These are phyloP conservation scores for Amesomyces nigricolor DNA, from an alignment of 2,329 filamentous ascomycete species.

Conservation along the genomic window DNA sequence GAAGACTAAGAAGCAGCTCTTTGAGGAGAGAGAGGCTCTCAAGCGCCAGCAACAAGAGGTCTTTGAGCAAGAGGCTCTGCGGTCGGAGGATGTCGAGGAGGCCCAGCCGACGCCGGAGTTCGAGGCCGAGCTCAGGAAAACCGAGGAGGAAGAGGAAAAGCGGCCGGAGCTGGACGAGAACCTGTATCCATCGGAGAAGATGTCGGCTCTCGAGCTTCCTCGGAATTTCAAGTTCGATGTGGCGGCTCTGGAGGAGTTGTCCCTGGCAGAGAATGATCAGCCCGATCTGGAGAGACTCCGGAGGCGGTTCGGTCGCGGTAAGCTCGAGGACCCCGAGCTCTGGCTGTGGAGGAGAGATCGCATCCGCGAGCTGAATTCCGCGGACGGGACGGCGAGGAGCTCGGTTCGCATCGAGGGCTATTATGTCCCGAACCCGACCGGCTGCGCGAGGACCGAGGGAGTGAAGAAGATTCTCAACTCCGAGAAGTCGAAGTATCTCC, in stretches of 20 bases:
- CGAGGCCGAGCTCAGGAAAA: conserved; percentile 28
- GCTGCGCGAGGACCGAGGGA: conserved; percentile 85
- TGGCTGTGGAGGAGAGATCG: conserved; percentile 55
- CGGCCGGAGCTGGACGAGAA: conserved; percentile 38
- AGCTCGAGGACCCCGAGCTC: conserved; percentile 46
- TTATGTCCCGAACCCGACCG: conserved; percentile 81
- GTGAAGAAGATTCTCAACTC: conserved; percentile 93
- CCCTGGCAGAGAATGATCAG: conserved; percentile 40
- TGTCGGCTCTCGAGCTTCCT: conserved; percentile 43
- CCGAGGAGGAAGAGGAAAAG: conserved; percentile 26
- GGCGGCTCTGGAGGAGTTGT: conserved; percentile 39
- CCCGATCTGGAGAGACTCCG: conserved; percentile 46
- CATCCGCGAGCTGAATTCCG: conserved; percentile 50
- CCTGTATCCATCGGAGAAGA: conserved; percentile 45
- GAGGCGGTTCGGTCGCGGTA: conserved; percentile 41
- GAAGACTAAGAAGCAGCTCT: conserved; percentile 72
- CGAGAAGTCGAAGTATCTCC: conserved; percentile 96
- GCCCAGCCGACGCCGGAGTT: conserved; percentile 34
- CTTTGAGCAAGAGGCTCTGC: conserved; percentile 40
- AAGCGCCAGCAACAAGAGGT: conserved; percentile 50
- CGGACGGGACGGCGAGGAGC: conserved; percentile 28
- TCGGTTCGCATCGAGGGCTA: conserved; percentile 50
- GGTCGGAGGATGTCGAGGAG: conserved; percentile 32
- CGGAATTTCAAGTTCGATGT: conserved; percentile 43
- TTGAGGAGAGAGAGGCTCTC: conserved; percentile 60